Evolutionary conservation across 495 filamentous ascomycete species (phyloP).

Genomic region (Penicillium chermesinum): DNA sequence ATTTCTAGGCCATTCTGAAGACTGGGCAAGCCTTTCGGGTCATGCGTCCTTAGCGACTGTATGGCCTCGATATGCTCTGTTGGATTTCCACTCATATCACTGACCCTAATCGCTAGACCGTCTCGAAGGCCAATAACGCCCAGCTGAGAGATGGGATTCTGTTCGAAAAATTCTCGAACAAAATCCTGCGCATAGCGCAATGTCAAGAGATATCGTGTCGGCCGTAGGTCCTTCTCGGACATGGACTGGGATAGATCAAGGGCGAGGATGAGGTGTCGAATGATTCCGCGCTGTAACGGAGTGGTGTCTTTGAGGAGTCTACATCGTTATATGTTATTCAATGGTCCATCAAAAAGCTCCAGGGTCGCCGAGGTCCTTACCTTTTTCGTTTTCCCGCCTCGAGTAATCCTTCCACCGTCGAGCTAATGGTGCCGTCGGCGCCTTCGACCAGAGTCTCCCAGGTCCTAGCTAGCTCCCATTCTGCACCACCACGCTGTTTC

Average conservation of each 20-base stretch:
- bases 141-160: conserved; percentile 97
- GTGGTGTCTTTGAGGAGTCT: conserved; percentile 87
- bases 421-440: conserved; percentile 68
- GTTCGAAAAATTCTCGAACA: conserved; percentile 92
- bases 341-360: conserved; percentile 1
- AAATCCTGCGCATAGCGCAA: conserved; percentile 83
- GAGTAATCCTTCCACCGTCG: conserved; percentile 60
- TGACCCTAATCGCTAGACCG: conserved; percentile 78
- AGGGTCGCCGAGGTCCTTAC: conserved; percentile 34
- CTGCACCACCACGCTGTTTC: conserved; percentile 54
- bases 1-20: conserved; percentile 95
- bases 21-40: conserved; percentile 83
- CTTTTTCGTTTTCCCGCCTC: conserved; percentile 73
- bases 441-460: conserved; percentile 67
- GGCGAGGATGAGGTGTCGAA: conserved; percentile 85
- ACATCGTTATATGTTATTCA: conserved; percentile 9
- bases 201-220: conserved; percentile 75
- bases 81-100: conserved; percentile 87
- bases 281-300: conserved; percentile 91
- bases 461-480: conserved; percentile 51
- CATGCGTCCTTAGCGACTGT: conserved; percentile 61
- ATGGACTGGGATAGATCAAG: conserved; percentile 93
- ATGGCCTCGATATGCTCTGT: conserved; percentile 79
- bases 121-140: conserved; percentile 88
- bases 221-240: conserved; percentile 89